These are phyloP conservation scores for Cicer judaicum DNA, from an alignment of 306 rosid species.

Conservation along the genomic window DNA sequence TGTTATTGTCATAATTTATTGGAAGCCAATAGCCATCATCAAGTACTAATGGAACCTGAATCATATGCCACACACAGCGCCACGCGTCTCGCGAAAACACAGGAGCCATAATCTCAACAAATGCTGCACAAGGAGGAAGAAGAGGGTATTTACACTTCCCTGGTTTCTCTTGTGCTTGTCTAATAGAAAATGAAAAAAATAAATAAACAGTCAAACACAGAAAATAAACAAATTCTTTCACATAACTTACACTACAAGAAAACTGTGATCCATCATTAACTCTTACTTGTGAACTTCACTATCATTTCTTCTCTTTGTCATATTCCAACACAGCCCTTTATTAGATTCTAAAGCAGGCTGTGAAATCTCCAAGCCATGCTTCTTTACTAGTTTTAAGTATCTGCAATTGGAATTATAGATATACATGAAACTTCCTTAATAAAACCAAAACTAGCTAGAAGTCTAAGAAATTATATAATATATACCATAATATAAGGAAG, in stretches of 20 bases:
- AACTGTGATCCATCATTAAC: conserved; percentile 8
- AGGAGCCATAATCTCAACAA: conserved; percentile 98
- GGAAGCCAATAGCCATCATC: not conserved
- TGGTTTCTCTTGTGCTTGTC: conserved; percentile 75
- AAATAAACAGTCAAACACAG: conserved; percentile 10
- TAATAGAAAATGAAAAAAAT: conserved; percentile 40
- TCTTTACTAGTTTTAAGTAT: conserved; percentile 74
- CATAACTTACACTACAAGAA: conserved; percentile 21
- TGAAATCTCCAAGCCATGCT: conserved; percentile 95
- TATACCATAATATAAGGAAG: no score
- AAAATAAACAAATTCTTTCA: conserved; percentile 9
- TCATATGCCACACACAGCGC: conserved; percentile 99
- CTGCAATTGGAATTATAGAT: conserved; percentile 50
- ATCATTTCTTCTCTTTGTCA: conserved; percentile 86
- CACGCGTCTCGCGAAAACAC: conserved; percentile 94
- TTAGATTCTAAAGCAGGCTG: conserved; percentile 92
- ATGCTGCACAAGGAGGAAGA: conserved; percentile 97
- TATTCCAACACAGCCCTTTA: conserved; percentile 82
- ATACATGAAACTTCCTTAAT: conserved; percentile 15
- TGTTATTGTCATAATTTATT: conserved; percentile 13
- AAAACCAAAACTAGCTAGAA: not conserved
- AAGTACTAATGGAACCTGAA: conserved; percentile 64
- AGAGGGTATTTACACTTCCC: conserved; percentile 91
- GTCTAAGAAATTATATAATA: no score
- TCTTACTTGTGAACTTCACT: conserved; percentile 95